Evolutionary conservation across 1,284 basidiomycete genomes (phyloP), one percentile per base, ranked within the genome.

Genomic region (Chalciporus sp.): DNA sequence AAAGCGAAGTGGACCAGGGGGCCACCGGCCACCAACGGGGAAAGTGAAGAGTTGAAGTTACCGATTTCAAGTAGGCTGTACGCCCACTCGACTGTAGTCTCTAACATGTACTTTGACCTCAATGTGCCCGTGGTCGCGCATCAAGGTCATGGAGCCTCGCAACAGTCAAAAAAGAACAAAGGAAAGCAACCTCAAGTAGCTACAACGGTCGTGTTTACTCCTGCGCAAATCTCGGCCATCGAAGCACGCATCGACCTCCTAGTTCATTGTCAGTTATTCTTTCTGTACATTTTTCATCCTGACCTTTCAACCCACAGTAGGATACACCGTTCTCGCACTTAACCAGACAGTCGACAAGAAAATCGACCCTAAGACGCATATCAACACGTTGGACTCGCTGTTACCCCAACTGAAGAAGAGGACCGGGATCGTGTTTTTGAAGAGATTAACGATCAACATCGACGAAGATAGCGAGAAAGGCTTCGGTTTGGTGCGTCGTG

Each of bases 381-480:
- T 82, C 35, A 90, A 92, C 65, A 71, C 74, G 9, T 72, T 90
- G 19, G 76, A 85, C 50, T 66, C 66, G 5, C 67, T 92, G 2
- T 63, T 89, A 4, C 61, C 71, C 17, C 79, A 78, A 53, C 70
- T 90, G 20, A 79, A 78, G 58, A 72, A 74, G 28, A 76, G 88
- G 45, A 65, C 74, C 2, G 85, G 84, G 1, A 70, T 90, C 37
- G 68, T 86, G 1, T 82, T 80, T 58, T 70, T 92, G 47, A 90
- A 87, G 64, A 75, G 90, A 40, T 66, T 92, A 50, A 90, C 84
- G 11, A 85, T 92, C 40, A 73, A 86, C 5, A 74, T 92, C 11
- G 86, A 91, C 57, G 82, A 88, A 60, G 86, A 86, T 37, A 89
- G 88, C 60, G 90, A 92, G 66, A 90, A 90, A 66, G 88, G 89